Base-by-base conservation (phyloP, 768 basidiomycete genomes). In the Pluteus cervinus region DNA sequence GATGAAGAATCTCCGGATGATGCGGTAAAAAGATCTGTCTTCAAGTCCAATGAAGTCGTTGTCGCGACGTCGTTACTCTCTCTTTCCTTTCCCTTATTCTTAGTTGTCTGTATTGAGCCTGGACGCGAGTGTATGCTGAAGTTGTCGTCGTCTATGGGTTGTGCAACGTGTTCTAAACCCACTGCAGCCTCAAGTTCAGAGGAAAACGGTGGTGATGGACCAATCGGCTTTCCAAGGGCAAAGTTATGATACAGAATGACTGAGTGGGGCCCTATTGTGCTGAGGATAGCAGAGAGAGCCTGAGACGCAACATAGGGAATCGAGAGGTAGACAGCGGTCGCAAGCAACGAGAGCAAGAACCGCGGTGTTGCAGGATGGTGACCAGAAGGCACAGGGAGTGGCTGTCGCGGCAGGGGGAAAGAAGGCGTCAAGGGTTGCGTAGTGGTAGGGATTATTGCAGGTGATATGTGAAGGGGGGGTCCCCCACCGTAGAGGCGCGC, bases 401-500 rank as follows among this genome's bases (percentile, higher is more conserved):
- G 52, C 46, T 44, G 45, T 36, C 48, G 51, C 36, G 44, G 44
- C 7, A 53, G 46, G n/a, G 71, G 69, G 49, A 78, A 82, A n/a
- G 71, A 68, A 2, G 81, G 68, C 0, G 86, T 86, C 34, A 94
- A 69, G 2, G 91, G 90, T 24, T 81, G 66, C 2, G 66, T 51
- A 2, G 79, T 53, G 0, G 80, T 80, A 3, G 91, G 80, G 37
- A 83, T 66, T 23, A 87, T 59, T 15, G 70, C 63, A 0, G 79
- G 69, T 12, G 81, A 73, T 35, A 92, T 64, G 48, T 79, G 68
- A 25, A 94, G 67, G 0, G 69, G 67, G 9, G 92, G 91, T 0
- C 88, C 84, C 12, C 87, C 84, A 16, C 90, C 88, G 50, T 94
- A 96, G 5, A 96, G 71, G 25, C 85, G 75, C 7, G 92, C 75